These are phyloP conservation scores for Carex sylvatica DNA, from an alignment of 202 grass and related monocot species.

Conservation along the genomic window DNA sequence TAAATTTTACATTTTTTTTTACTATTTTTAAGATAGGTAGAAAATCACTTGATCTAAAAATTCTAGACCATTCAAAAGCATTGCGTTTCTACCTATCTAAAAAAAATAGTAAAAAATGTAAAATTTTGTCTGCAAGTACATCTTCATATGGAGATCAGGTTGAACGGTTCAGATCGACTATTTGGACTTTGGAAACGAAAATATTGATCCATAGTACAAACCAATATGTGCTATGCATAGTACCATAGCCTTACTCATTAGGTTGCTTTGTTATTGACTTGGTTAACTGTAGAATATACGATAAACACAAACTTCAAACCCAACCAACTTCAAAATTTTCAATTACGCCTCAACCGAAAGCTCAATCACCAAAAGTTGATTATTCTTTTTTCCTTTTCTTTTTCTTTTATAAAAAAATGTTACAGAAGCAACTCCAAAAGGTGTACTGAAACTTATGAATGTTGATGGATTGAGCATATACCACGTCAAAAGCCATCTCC, in stretches of 20 bases:
- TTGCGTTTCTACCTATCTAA: too few relatives aligned
- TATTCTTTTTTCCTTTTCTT: not conserved
- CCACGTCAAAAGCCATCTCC: conserved; percentile 91
- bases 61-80: too few relatives aligned
- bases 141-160: too few relatives aligned
- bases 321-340: not conserved
- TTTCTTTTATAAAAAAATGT: not conserved
- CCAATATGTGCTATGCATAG: too few relatives aligned
- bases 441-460: conserved; percentile 74
- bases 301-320: not conserved
- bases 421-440: conserved; percentile 90
- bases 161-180: too few relatives aligned
- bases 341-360: not conserved
- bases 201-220: too few relatives aligned
- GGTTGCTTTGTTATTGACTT: not conserved
- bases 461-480: conserved; percentile 79
- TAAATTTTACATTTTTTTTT: too few relatives aligned
- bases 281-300: not conserved
- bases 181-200: too few relatives aligned
- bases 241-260: not conserved
- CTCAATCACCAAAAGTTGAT: not conserved
- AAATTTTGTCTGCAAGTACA: too few relatives aligned
- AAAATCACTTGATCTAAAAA: too few relatives aligned
- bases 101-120: too few relatives aligned
- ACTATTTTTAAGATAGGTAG: too few relatives aligned